Base-by-base conservation (phyloP, 192 early-diverging fungal species). In the Coemansia sp. region DNA sequence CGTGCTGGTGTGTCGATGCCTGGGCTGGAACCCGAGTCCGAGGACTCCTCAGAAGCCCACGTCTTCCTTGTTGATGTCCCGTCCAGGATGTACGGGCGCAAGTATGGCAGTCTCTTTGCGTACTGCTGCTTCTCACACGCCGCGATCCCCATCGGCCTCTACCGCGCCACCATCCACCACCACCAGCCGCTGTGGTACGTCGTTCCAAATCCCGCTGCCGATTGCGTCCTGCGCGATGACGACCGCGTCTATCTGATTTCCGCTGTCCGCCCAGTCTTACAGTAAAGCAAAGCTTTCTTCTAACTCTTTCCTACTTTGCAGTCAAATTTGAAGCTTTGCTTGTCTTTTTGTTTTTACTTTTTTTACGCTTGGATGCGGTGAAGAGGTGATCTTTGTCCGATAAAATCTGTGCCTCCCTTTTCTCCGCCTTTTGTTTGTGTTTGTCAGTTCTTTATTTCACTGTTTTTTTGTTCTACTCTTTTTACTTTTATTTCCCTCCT, bases 71-170 rank as follows among this genome's bases (percentile, higher is more conserved):
- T 84, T 45, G 67, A 74, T 21, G 61, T 88, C 1, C 87, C 88
- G 0, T 58, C 53, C 0, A 31, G 68, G 30, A 74, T 83, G 59
- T 39, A 66, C 48, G 85, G 86, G 18, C 58, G 76, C 49, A 60
- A 63, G 29, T 89, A 87, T 64, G 52, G 68, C 10, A 67, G 76
- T 8, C 59, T 90, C 45, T 84, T 88, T 58, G 66, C 79, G 37
- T 31, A 74, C 43, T 75, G 85, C 56, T 75, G 87, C 53, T 74
- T 79, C 53, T 62, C 70, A 28, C 79, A 88, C 45, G 42, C 43
- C 0, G 83, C 85, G 9, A 56, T 91, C 9, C 68, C 85, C 5
- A 68, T 91, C n/a, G 90, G 83, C 10, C 82, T 91, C n/a, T 91
- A 91, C 61, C 82, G 90, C 52, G 49, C 63, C 7, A 79, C 73